phyloP scores from a whole-genome alignment of 2,329 filamentous ascomycete genomes.

The Sporothrix mexicana region DNA sequence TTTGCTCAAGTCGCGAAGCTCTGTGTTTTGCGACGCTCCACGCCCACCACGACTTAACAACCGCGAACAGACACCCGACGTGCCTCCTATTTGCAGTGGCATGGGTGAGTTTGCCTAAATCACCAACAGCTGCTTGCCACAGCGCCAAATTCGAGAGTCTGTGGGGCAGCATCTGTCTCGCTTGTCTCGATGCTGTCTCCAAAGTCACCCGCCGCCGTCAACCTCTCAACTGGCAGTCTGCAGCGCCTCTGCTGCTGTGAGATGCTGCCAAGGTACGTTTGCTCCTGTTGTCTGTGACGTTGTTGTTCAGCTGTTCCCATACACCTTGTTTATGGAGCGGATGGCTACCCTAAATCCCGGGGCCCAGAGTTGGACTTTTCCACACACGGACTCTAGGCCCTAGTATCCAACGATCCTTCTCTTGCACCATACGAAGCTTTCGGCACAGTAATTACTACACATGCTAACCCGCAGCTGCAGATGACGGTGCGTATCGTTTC shows the following conservation, averaged over 20 bases:
- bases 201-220: conserved; percentile 1
- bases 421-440: background rate
- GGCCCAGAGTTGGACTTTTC: background rate
- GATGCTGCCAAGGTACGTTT: conserved; percentile 24
- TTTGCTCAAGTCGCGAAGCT: background rate
- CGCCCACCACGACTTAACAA: background rate
- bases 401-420: too few relatives aligned
- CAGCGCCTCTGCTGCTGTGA: conserved; percentile 4
- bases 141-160: background rate
- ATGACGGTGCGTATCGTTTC: conserved; percentile 84
- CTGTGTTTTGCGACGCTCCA: background rate
- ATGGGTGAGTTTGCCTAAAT: background rate
- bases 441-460: background rate
- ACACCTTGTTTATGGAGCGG: background rate
- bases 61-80: too few relatives aligned
- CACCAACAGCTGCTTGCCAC: background rate
- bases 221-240: conserved; percentile 1
- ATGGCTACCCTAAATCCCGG: background rate
- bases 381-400: background rate
- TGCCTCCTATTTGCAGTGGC: background rate
- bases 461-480: conserved; percentile 27
- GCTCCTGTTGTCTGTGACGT: background rate
- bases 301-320: too few relatives aligned
- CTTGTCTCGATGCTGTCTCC: conserved; percentile 11
- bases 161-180: background rate